Percentiles rank a stretch among this genome's conserved stretches.
Conservation (phyloP, 2,329 filamentous ascomycete species). For the Amesomyces nigricolor region DNA sequence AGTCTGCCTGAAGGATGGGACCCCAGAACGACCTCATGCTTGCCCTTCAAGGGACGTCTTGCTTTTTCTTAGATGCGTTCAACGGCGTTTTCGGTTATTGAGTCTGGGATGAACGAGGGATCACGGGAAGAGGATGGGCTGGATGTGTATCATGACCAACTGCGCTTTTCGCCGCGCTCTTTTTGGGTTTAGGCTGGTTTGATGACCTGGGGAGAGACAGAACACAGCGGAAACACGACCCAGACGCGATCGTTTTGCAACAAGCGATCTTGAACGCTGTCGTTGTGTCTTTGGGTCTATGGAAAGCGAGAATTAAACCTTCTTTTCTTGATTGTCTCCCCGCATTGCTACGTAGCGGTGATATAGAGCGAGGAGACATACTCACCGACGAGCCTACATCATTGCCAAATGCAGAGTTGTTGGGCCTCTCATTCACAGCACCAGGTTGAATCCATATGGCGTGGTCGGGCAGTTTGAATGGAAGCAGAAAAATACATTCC, state of each 20-base stretch:
- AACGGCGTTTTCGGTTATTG: slow-evolving; percentile 23
- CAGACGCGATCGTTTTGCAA: not conserved
- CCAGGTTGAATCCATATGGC: no score
- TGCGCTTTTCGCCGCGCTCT: slow-evolving; percentile 7
- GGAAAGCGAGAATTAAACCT: no score
- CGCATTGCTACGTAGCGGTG: no score
- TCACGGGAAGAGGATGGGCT: slow-evolving; percentile 16
- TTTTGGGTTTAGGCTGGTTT: not conserved
- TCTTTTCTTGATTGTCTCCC: no score
- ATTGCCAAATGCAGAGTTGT: no score
- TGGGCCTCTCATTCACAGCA: no score
- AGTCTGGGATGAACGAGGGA: slow-evolving; percentile 12
- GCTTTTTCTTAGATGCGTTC: slow-evolving; percentile 17
- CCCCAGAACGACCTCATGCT: not conserved
- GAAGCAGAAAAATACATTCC: no score
- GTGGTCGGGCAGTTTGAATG: no score
- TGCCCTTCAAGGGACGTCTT: not conserved
- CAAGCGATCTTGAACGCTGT: not conserved
- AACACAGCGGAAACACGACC: no score
- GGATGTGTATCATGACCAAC: slow-evolving; percentile 13
- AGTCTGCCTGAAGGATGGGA: slow-evolving; percentile 33
- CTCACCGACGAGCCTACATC: no score
- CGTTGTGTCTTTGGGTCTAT: no score
- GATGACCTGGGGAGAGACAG: not conserved
- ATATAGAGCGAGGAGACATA: no score